Base-by-base conservation (phyloP, 768 basidiomycete species). In the Daedaleopsis nitida region DNA sequence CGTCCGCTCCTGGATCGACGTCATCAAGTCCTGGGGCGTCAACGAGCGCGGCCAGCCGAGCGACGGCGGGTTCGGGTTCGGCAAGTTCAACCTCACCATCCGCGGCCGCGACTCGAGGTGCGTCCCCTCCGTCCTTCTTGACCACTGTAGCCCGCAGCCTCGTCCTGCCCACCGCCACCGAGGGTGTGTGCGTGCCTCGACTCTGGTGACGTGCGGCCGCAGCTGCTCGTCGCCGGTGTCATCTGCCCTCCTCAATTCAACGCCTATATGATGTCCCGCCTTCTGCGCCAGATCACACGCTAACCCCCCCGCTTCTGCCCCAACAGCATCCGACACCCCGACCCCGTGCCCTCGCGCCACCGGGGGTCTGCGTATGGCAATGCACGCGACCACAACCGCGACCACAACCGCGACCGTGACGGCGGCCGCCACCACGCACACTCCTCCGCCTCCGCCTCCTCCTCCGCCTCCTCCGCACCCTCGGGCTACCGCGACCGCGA, bases 61-160 rank as follows among this genome's bases (percentile, higher is more conserved):
- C 69, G 89, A 92, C 65, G 90, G 91, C 37, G 91, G 91, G 1
- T 93, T 93, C 70, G 91, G 89, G 16, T 93, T 89, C 73, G 90
- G 90, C 17, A 83, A 81, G 67, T 93, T 93, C 66, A 75, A 72
- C 44, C 67, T 91, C 3, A 72, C 81, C 55, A 73, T 80, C 1
- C 78, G 79, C 52, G 88, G 89, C 0, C 76, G 91, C 61, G 86
- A 91, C 67, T 86, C 86, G 0, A 78, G 79, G 88, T 86, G 60
- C 59, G 81, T 58, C 32, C 17, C 10, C 39, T 14, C 21, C 10
- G 13, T 21, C 14, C 47, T 49, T 10, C 17, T 13, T 17, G 35
- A 32, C 39, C 58, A 7, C 48, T 3, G 27, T 7, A 32, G 27
- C 27, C 27, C 27, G n/a, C n/a, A n/a, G n/a, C n/a, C n/a, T n/a